Percentiles rank a stretch among this genome's conserved stretches.
Conservation (phyloP, 257 asterid genomes). For the Echites panduratus region DNA sequence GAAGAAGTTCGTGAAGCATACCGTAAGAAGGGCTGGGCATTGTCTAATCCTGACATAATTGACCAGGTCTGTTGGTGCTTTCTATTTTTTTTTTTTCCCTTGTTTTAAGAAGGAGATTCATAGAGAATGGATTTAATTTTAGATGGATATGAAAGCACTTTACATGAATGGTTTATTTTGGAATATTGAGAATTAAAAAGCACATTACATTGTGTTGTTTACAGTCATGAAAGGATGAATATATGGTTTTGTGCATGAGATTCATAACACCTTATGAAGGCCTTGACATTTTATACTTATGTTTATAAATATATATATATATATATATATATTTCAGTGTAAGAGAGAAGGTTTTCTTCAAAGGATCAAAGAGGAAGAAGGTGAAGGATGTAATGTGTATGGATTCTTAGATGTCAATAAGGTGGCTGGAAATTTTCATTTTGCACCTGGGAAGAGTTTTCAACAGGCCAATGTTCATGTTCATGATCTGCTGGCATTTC, state of each 20-base stretch:
- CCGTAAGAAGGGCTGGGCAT: slow-evolving; percentile 90
- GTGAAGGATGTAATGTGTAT: slow-evolving; percentile 90
- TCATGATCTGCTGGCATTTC: slow-evolving; percentile 84
- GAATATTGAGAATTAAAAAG: not conserved
- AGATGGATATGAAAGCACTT: not conserved
- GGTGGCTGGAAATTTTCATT: slow-evolving; percentile 96
- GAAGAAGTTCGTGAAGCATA: slow-evolving; percentile 99
- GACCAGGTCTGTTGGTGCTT: slow-evolving; percentile 62
- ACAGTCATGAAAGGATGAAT: not conserved
- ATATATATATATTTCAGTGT: slow-evolving; percentile 66
- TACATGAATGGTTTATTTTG: not conserved
- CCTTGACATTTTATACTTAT: slow-evolving; percentile 11
- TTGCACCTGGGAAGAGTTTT: slow-evolving; percentile 99
- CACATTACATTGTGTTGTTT: not conserved
- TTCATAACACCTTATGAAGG: not conserved
- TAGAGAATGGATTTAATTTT: not conserved
- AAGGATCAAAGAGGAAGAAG: slow-evolving; percentile 87
- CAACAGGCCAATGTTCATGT: slow-evolving; percentile 86
- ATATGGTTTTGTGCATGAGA: not conserved
- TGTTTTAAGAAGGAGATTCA: not conserved
- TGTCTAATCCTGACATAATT: slow-evolving; percentile 70
- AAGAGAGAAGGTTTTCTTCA: slow-evolving; percentile 97
- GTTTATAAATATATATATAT: too few relatives aligned
- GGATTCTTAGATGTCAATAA: slow-evolving; percentile 94
- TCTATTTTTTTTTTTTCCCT: not conserved